Percentiles rank a stretch among this genome's conserved stretches.
phyloP scores from a whole-genome alignment of 75 land plant genomes.

The Isoetes taiwanensis region DNA sequence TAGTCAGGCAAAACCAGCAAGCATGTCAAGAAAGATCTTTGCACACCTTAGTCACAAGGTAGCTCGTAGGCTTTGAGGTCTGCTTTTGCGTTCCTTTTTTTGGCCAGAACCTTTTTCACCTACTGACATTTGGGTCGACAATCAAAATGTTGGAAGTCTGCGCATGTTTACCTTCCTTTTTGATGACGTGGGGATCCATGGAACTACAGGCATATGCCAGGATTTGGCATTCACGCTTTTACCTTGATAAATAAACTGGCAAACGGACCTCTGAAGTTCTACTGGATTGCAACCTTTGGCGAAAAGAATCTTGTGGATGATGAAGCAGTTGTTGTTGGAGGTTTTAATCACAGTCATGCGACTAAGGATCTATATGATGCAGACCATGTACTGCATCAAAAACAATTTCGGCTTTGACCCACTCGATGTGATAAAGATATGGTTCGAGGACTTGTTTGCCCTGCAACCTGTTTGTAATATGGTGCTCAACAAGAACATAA shows the following conservation, averaged over 20 bases:
- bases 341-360: slow-evolving; percentile 3
- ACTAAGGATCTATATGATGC: slow-evolving; percentile 2
- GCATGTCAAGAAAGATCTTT: too few relatives aligned
- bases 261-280: slow-evolving; percentile 5
- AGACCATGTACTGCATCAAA: background rate
- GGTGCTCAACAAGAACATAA: slow-evolving; percentile 5
- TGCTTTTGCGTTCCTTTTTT: too few relatives aligned
- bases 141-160: too few relatives aligned
- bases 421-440: background rate
- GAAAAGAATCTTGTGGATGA: background rate
- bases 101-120: too few relatives aligned
- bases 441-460: background rate
- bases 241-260: background rate
- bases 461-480: background rate
- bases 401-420: slow-evolving; percentile 7
- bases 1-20: too few relatives aligned
- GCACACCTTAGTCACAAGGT: too few relatives aligned
- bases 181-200: slow-evolving; percentile 1
- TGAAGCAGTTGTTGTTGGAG: background rate
- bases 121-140: too few relatives aligned
- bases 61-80: too few relatives aligned
- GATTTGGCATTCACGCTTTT: slow-evolving; percentile 3
- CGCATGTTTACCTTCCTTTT: slow-evolving; percentile 5
- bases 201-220: slow-evolving; percentile 1
- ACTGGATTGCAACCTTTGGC: slow-evolving; percentile 3